Base-by-base conservation (phyloP, 495 filamentous ascomycete genomes). In the Aspergillus egyptiacus region DNA sequence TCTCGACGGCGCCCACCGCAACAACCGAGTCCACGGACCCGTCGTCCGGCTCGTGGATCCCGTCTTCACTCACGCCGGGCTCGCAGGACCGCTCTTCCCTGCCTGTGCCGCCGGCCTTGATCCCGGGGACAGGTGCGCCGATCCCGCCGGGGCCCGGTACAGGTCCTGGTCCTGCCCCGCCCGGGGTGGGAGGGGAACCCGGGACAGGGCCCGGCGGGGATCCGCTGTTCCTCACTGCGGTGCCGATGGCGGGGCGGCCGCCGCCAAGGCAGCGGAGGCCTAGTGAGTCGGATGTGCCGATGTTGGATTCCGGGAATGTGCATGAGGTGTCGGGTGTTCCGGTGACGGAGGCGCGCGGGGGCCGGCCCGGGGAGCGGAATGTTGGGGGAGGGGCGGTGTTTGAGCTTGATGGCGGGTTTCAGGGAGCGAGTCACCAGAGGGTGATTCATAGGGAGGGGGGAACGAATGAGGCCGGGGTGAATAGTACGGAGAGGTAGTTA, bases 341-440 rank as follows among this genome's bases (percentile, higher is more conserved):
- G 7, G 27, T 39, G 24, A 17, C 18, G 31, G 24, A 43, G 18
- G 31, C 2, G 41, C n/a, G n/a, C n/a, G 19, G 8, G 14, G 31
- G 36, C 2, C 15, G 32, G 43, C 1, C 3, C 10, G 22, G 15
- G 5, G 41, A 44, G 18, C 11, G 41, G 41, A 28, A 33, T 44
- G 28, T 44, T 22, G 41, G 28, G 9, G 23, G 25, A 0, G 43
- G 32, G 31, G 14, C 5, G 14, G 17, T 51, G 49, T 58, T 48
- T 46, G 58, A 61, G 50, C 18, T 61, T 24, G 58, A 61, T 42
- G 58, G 49, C 2, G 58, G 58, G 32, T 51, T 53, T 17, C 50
- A 56, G 15, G 32, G 48, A 9, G 50, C 46, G n/a, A 46, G 30
- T 27, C 55, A 58, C 46, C 55, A 58, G 53, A 48, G 50, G 46